Evolutionary conservation across 2,329 filamentous ascomycete species (phyloP), one percentile per base, ranked within the genome.

Genomic region (Byssoonygena ceratinophila): DNA sequence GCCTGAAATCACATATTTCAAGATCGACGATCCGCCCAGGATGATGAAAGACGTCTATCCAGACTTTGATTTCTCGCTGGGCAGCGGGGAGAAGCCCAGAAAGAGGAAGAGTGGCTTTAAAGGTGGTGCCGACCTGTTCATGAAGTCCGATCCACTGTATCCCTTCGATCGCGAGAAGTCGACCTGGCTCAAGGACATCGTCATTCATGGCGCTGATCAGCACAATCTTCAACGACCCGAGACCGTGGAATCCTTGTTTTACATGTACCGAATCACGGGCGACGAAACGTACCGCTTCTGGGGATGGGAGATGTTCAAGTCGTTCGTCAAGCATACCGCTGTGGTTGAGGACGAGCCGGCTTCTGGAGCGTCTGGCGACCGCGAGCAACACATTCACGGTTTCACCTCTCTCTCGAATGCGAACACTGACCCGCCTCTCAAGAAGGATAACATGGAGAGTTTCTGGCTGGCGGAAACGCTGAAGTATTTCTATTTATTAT

Each of bases 391-490:
- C 22, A 66, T 71, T 36, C 62, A 65, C 39, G 89, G 89, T 0
- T 97, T 94, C 65, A 88, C 87, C 0, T 90, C 85, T 59, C 74
- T 97, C 56, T 76, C 76, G 16, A 81, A 94, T 64, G 90, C 89
- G 23, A 82, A 84, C 59, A 69, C 71, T 4, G 70, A 92, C 8
- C 89, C 90, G 18, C 81, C 88, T 0, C 68, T 74, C 12, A 73
- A 75, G 43, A 77, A 81, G 55, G 91, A 98, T 69, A 97, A 97
- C 61, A 96, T 98, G 91, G 92, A 98, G 72, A 94, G 88, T 66
- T 97, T 97, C 72, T 98, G 92, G 92, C 79, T 98, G 75, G 90
- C 92, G 44, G 92, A 98, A 73, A 98, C 92, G 20, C 75, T 98
- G 41, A 98, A 98, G 71, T 98, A 98, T 67, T 85, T 98, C 67